Evolutionary conservation across 169 alveolate genomes (phyloP), one percentile per base, ranked within the genome.

Genomic region (Eimeria sp.): DNA sequence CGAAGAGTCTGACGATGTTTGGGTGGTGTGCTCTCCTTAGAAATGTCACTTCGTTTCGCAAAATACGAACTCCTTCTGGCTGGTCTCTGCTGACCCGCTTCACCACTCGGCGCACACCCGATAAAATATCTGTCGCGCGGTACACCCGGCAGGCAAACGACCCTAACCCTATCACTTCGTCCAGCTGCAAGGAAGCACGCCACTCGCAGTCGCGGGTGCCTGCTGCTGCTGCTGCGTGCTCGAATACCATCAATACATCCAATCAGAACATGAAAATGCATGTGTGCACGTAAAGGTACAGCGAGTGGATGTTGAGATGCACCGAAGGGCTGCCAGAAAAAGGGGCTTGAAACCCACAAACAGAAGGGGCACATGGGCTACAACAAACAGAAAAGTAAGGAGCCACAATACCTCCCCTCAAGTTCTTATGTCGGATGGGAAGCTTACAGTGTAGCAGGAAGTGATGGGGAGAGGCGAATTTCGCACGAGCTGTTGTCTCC

Each of bases 1-100:
- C 99, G 57, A 97, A 97, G 34, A 98, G 97, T 49, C 98, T 97
- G n/a, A 98, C 97, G 14, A 98, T 98, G 95, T 98, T 98, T 25
- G 99, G 99, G 93, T 98, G 99, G 97, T 98, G 99, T 61, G 97
- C 76, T 70, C 84, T 76, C 18, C 96, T 34, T 18, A 70, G 49
- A n/a, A 92, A 57, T 16, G 57, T 57, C 13, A 92, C 73, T 34
- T 92, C 96, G 72, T 92, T 65, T 43, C 96, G 94, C 75, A 57
- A 76, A 25, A 57, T 83, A 16, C 92, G 92, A 72, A 92, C 40
- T 3, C 88, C 96, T 11, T 76, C 87, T 2, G 67, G 87, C 57
- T 92, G 86, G 34, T 92, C 96, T 61, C 84, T 92, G 92, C 92
- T 49, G 14, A 92, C 92, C 54, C 92, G 45, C 86, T 92, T 92